Percentiles rank a stretch among this genome's conserved stretches.
These are phyloP conservation scores for Thuja plicata DNA, from an alignment of 83 land plant genomes.

Conservation along the genomic window DNA sequence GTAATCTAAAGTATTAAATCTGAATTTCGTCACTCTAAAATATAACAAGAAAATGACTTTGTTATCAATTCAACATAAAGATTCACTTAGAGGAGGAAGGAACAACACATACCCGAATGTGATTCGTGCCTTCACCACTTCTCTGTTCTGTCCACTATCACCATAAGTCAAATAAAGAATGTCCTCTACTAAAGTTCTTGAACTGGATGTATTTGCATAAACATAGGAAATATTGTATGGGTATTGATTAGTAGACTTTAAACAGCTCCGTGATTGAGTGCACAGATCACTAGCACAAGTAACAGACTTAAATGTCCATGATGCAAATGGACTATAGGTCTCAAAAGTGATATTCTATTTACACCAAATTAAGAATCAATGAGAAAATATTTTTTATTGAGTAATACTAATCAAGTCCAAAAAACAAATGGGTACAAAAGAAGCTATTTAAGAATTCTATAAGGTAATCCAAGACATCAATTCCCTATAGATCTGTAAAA, in stretches of 20 bases:
- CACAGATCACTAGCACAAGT: constrained; percentile 67
- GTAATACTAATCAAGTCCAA: neutral
- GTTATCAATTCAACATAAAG: too few relatives aligned
- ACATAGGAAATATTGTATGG: constrained; percentile 69
- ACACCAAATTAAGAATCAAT: neutral
- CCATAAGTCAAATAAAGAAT: too few relatives aligned
- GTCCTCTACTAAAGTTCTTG: too few relatives aligned
- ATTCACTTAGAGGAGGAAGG: too few relatives aligned
- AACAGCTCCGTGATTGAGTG: constrained; percentile 30
- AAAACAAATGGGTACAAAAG: neutral
- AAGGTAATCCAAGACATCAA: too few relatives aligned
- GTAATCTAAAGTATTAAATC: too few relatives aligned
- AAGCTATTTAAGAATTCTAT: too few relatives aligned
- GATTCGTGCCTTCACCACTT: constrained; percentile 41
- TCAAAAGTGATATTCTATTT: constrained; percentile 34
- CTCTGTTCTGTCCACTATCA: constrained; percentile 6
- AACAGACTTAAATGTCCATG: constrained; percentile 57
- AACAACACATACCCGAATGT: constrained; percentile 70
- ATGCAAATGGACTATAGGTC: constrained; percentile 56
- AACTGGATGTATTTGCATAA: too few relatives aligned
- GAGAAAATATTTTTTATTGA: neutral
- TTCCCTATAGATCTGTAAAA: too few relatives aligned
- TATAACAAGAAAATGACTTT: too few relatives aligned
- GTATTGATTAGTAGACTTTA: constrained; percentile 38
- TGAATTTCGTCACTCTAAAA: too few relatives aligned